Conservation (phyloP, 2,329 filamentous ascomycete species). For the Mariannaea elegans region DNA sequence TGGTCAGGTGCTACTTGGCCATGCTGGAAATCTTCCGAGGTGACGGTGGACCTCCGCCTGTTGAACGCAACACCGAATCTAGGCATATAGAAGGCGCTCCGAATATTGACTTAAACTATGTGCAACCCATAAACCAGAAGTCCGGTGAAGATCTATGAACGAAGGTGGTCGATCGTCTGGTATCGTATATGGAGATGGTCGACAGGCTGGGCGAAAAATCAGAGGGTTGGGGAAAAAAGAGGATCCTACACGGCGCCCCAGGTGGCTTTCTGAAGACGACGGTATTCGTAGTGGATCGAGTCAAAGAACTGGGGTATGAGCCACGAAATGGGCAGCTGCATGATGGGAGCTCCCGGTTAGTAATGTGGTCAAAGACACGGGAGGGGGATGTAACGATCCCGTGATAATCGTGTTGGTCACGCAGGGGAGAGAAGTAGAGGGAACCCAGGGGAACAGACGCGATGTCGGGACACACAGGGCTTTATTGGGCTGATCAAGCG, state of each 20-base stretch:
- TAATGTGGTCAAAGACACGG: constrained; percentile 19
- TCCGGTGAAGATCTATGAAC: constrained; percentile 6
- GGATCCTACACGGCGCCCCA: constrained; percentile 30
- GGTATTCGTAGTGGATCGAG: constrained; percentile 35
- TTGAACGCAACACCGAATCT: constrained; percentile 68
- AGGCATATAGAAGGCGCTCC: constrained; percentile 60
- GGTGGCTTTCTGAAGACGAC: constrained; percentile 29
- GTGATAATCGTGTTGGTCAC: constrained; percentile 23
- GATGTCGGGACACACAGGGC: constrained; percentile 29
- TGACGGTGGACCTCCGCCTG: constrained; percentile 67
- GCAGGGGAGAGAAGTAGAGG: constrained; percentile 18
- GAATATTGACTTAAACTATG: constrained; percentile 34
- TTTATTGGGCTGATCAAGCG: constrained; percentile 28
- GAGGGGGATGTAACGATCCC: constrained; percentile 22
- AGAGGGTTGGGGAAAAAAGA: constrained; percentile 22
- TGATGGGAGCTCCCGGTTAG: constrained; percentile 36
- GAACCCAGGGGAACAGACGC: constrained; percentile 16
- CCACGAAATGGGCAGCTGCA: constrained; percentile 41
- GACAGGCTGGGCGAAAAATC: constrained; percentile 20
- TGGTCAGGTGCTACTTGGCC: constrained; percentile 54
- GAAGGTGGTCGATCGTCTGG: constrained; percentile 19
- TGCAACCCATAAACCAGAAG: constrained; percentile 37
- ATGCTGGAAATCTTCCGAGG: constrained; percentile 64
- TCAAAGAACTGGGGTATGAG: constrained; percentile 36
- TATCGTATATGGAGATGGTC: constrained; percentile 28